Conservation (phyloP, 179 eudicot genomes). For the Silene noctiflora region DNA sequence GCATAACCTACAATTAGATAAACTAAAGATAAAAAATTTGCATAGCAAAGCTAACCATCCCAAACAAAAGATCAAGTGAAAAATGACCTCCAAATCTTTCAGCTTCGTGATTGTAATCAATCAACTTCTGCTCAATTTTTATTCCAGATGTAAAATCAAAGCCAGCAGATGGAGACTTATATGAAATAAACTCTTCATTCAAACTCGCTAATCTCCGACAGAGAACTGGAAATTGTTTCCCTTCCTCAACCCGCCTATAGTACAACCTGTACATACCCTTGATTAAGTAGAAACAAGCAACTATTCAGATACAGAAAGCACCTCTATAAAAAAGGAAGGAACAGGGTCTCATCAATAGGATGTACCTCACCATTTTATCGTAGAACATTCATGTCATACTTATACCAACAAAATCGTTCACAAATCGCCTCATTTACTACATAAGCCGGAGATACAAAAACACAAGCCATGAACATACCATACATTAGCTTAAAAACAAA, state of each 20-base stretch:
- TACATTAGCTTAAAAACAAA: neutral
- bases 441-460: neutral
- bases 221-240: slow-evolving; percentile 82
- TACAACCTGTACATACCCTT: slow-evolving; percentile 75
- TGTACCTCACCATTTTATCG: neutral
- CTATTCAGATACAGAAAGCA: slow-evolving; percentile 3
- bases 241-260: slow-evolving; percentile 85
- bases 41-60: neutral
- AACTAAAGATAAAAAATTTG: neutral
- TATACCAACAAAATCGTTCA: neutral
- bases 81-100: slow-evolving; percentile 84
- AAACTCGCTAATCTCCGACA: slow-evolving; percentile 83
- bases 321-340: neutral
- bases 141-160: slow-evolving; percentile 87
- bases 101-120: slow-evolving; percentile 90
- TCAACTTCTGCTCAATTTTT: slow-evolving; percentile 79
- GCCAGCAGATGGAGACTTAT: slow-evolving; percentile 79
- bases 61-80: neutral
- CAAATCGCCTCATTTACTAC: neutral
- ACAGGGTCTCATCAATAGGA: neutral
- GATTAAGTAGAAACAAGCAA: slow-evolving; percentile 27
- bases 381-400: neutral
- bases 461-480: neutral
- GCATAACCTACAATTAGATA: slow-evolving; percentile 61
- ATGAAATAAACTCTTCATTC: slow-evolving; percentile 79